Percentiles rank a stretch among this genome's conserved stretches.
Conservation (phyloP, 2,329 filamentous ascomycete species). For the Ascochyta koolunga region DNA sequence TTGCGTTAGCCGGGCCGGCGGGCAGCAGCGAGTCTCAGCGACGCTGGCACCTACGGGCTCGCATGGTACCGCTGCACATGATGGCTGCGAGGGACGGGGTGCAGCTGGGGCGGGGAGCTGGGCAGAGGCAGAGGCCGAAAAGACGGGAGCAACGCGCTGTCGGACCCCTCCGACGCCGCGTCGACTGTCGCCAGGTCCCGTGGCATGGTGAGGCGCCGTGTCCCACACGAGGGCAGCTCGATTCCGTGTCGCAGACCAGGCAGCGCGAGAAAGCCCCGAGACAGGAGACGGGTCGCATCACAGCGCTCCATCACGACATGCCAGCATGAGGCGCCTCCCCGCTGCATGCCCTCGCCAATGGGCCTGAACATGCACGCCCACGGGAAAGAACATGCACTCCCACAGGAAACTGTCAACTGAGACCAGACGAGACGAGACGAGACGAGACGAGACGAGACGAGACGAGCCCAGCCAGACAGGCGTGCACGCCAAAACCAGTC, state of each 20-base stretch:
- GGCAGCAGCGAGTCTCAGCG: neutral
- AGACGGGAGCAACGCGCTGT: constrained; percentile 16
- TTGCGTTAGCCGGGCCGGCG: neutral
- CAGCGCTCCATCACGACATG: constrained; percentile 12
- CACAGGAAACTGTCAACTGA: too few species aligned
- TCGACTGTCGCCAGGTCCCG: constrained; percentile 3
- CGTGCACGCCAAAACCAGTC: too few species aligned
- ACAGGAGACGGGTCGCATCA: too few species aligned
- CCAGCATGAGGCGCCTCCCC: neutral
- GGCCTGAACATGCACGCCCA: too few species aligned
- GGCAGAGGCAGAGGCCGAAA: neutral
- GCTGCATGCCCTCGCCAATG: constrained; percentile 11
- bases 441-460: too few species aligned
- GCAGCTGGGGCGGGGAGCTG: constrained; percentile 18
- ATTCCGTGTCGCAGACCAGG: too few species aligned
- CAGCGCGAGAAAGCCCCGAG: too few species aligned
- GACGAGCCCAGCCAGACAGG: too few species aligned
- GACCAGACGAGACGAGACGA: too few species aligned
- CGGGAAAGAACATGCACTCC: too few species aligned
- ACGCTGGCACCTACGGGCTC: constrained; percentile 26
- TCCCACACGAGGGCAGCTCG: neutral
- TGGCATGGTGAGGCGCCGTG: constrained; percentile 17
- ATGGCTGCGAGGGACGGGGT: constrained; percentile 3
- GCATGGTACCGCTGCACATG: constrained; percentile 33
- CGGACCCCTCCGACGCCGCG: constrained; percentile 23